phyloP scores from a whole-genome alignment of 306 rosid species.

The Quillaja saponaria region DNA sequence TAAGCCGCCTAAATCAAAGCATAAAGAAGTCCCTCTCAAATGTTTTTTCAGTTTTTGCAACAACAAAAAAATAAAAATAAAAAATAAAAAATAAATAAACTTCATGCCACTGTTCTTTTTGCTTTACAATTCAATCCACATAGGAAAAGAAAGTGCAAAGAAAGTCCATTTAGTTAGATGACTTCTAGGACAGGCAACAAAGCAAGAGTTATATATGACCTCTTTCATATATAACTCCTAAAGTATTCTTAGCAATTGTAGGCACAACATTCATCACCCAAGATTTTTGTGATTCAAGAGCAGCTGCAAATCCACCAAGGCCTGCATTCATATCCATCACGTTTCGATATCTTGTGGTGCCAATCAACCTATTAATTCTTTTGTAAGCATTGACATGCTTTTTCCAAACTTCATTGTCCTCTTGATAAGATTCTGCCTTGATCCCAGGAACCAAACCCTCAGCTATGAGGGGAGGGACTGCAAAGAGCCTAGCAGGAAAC shows the following conservation, averaged over 20 bases:
- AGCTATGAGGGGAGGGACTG: constrained; percentile 80
- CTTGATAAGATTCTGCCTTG: constrained; percentile 71
- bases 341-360: constrained; percentile 76
- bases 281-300: constrained; percentile 74
- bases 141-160: background rate
- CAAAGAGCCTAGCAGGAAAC: constrained; percentile 84
- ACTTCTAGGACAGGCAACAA: background rate
- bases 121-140: no score
- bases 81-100: no score
- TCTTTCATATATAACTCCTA: constrained; percentile 88
- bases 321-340: constrained; percentile 98
- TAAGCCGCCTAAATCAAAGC: no score
- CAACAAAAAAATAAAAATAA: no score
- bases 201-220: constrained; percentile 55
- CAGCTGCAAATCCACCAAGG: constrained; percentile 96
- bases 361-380: constrained; percentile 66
- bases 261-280: constrained; percentile 99
- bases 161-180: constrained; percentile 20
- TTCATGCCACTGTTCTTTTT: no score
- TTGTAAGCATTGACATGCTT: constrained; percentile 65
- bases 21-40: no score
- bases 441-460: constrained; percentile 68
- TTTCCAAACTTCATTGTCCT: constrained; percentile 84
- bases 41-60: no score
- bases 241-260: constrained; percentile 68